A percentile compares a stretch with the other conserved stretches of the same genome.
Evolutionary conservation across 2,329 filamentous ascomycete species (phyloP).

Genomic region (Nothophaeocryptopus gaeumannii): DNA sequence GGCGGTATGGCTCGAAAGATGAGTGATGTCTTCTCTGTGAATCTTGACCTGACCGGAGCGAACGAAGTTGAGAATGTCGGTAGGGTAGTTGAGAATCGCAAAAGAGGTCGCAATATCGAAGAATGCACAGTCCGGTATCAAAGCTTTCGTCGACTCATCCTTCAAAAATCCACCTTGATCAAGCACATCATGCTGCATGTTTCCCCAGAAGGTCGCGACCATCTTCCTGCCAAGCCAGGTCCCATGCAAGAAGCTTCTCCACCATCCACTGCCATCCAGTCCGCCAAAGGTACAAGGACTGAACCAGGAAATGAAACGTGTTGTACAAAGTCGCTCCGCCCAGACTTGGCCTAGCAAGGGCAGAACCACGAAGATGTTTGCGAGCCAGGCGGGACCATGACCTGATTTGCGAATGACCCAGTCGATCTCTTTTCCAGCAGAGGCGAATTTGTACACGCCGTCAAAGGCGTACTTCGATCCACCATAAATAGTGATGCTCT

Average conservation of each 20-base stretch:
- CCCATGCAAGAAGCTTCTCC: constrained; percentile 13
- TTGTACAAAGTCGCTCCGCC: constrained; percentile 14
- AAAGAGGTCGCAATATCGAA: constrained; percentile 16
- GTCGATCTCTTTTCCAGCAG: constrained; percentile 15
- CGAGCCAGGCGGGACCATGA: constrained; percentile 13
- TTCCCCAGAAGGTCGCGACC: constrained; percentile 8
- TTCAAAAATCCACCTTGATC: constrained; percentile 9
- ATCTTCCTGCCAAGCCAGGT: constrained; percentile 13
- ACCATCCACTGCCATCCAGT: constrained; percentile 15
- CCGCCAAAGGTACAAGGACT: constrained; percentile 9
- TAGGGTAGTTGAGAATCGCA: constrained; percentile 11
- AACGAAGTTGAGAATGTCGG: constrained; percentile 13
- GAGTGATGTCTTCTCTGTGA: constrained; percentile 11
- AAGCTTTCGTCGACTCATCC: background rate
- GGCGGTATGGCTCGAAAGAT: constrained; percentile 11
- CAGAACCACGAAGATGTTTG: constrained; percentile 3
- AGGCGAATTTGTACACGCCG: constrained; percentile 12
- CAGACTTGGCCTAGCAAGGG: constrained; percentile 9
- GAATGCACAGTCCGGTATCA: constrained; percentile 9
- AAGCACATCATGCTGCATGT: constrained; percentile 7
- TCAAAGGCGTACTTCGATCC: constrained; percentile 17
- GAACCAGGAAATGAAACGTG: constrained; percentile 14
- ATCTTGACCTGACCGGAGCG: constrained; percentile 13
- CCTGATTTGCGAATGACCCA: constrained; percentile 15
- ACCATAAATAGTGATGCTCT: constrained; percentile 11